These are phyloP conservation scores for Omphalotus guepiniiformis DNA, from an alignment of 768 basidiomycete species.

Conservation along the genomic window DNA sequence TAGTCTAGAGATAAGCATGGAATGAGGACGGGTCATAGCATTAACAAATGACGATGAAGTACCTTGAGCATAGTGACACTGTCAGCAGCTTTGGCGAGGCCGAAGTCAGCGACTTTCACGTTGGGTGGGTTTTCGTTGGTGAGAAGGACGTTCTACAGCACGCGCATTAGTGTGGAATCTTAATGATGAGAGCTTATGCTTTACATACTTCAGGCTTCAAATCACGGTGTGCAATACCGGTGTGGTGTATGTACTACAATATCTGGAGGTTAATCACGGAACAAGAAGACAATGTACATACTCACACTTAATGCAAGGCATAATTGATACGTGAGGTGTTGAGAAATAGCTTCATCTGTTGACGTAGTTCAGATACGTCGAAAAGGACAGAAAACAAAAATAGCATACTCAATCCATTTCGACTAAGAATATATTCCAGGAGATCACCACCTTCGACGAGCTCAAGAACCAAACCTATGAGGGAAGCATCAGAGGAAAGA, in stretches of 20 bases:
- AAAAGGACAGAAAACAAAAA: not conserved
- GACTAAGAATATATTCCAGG: slow-evolving; percentile 68
- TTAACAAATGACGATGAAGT: slow-evolving; percentile 17
- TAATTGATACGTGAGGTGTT: slow-evolving; percentile 76
- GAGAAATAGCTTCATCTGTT: slow-evolving; percentile 50
- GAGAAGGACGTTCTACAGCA: slow-evolving; percentile 72
- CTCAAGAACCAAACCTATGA: slow-evolving; percentile 75
- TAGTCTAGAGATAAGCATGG: slow-evolving; percentile 49
- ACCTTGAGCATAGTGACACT: slow-evolving; percentile 74
- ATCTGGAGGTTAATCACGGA: slow-evolving; percentile 1
- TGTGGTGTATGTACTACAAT: slow-evolving; percentile 58
- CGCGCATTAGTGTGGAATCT: not conserved
- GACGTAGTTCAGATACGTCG: slow-evolving; percentile 8
- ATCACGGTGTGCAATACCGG: slow-evolving; percentile 88
- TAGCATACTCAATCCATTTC: slow-evolving; percentile 55
- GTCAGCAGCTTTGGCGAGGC: slow-evolving; percentile 89
- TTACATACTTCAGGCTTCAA: slow-evolving; percentile 75
- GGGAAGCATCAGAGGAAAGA: not conserved
- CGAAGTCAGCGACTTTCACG: slow-evolving; percentile 94
- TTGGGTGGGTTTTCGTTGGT: slow-evolving; percentile 62
- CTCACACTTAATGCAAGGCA: slow-evolving; percentile 74
- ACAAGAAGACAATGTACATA: not conserved
- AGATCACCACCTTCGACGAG: slow-evolving; percentile 87
- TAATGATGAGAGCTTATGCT: slow-evolving; percentile 12
- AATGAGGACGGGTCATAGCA: slow-evolving; percentile 1